Base-by-base conservation (phyloP, 306 rosid genomes). In the Citrullus amarus region DNA sequence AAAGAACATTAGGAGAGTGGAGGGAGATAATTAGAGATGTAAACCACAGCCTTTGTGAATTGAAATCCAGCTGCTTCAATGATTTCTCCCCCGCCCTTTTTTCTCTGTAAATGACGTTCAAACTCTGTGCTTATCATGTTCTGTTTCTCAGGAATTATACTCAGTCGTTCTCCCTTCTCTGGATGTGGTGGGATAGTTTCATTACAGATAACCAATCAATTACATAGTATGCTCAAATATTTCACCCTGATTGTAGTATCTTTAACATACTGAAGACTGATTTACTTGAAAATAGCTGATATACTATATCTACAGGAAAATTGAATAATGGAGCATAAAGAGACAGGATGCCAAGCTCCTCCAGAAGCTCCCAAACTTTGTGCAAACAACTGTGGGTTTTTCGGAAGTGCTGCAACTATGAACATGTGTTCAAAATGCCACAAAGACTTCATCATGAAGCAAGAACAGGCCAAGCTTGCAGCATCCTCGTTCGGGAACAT, bases 371-470 rank as follows among this genome's bases (percentile, higher is more conserved):
- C 89, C 68, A 86, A 82, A 76, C 87, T 86, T 30, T 84, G 89
- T 53, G 84, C 86, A 57, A 86, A 86, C 80, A 86, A 79, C 80
- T 83, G 89, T 1, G 87, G 89, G 28, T 86, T 86, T 69, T 86
- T 86, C 1, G 89, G 89, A 77, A 83, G 84, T 77, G 74, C 87
- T n/a, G 83, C 89, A 39, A 86, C 87, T 34, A 83, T 86, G 89
- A 86, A 86, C 77, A 20, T 86, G 69, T 86, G 89, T 66, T 86
- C 89, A 41, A 86, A 86, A 58, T 86, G 89, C 85, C 89, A 86
- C 87, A 81, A 83, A 69, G 89, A 83, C 62, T 79, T 70, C 63
- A 56, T 78, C 25, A 25, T 86, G 84, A 84, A 86, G 70, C 82
- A 84, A 78, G 81, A 86, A 36, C 89, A 82, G 22, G 79, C 86